phyloP scores from a whole-genome alignment of 805 yeast genomes.

The Jamesozyma spencerorum region DNA sequence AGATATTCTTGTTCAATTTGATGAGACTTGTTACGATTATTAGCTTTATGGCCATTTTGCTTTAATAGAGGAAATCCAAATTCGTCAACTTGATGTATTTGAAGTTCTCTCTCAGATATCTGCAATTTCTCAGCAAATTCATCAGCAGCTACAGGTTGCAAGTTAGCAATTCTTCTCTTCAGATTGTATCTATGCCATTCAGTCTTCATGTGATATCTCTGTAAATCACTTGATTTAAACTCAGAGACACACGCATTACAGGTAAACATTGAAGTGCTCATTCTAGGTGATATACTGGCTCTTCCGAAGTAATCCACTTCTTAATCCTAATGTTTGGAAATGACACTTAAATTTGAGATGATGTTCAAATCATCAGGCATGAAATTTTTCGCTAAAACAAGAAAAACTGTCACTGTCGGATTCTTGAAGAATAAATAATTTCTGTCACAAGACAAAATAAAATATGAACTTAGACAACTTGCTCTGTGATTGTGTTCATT shows the following conservation, averaged over 20 bases:
- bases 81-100: constrained; percentile 30
- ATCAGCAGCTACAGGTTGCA: constrained; percentile 64
- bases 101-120: constrained; percentile 28
- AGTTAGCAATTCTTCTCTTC: constrained; percentile 81
- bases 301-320: too few relatives aligned
- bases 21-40: background rate
- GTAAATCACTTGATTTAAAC: constrained; percentile 74
- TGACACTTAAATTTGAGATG: too few relatives aligned
- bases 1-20: background rate
- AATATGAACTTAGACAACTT: too few relatives aligned
- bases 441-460: too few relatives aligned
- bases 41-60: constrained; percentile 9
- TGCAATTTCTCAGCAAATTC: constrained; percentile 34
- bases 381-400: too few relatives aligned
- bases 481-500: too few relatives aligned
- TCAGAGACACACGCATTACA: constrained; percentile 85
- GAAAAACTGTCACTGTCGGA: too few relatives aligned
- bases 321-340: too few relatives aligned
- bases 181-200: constrained; percentile 97
- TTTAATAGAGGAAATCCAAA: constrained; percentile 32
- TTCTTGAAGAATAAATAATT: too few relatives aligned
- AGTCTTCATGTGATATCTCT: constrained; percentile 88
- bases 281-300: background rate
- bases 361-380: too few relatives aligned
- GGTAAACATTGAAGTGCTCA: constrained; percentile 39